Conservation (phyloP, 1,139 yeast genomes). For the Diutina ranongensis region DNA sequence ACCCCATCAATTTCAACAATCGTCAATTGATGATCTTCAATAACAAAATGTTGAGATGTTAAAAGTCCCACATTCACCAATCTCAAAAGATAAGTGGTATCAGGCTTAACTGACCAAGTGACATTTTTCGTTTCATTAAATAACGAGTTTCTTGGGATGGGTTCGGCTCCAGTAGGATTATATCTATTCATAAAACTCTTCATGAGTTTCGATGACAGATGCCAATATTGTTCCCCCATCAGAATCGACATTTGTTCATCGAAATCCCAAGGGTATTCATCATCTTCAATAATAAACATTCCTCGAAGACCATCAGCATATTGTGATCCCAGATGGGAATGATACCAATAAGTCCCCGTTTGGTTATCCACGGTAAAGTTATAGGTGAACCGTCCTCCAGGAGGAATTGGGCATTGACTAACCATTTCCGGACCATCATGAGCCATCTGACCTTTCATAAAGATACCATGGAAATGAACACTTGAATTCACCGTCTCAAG, state of each 20-base stretch:
- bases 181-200: slow-evolving; percentile 47
- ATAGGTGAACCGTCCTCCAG: slow-evolving; percentile 55
- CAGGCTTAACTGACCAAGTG: slow-evolving; percentile 64
- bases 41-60: slow-evolving; percentile 71
- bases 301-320: slow-evolving; percentile 92
- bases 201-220: slow-evolving; percentile 39
- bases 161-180: slow-evolving; percentile 97
- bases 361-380: slow-evolving; percentile 82
- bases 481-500: slow-evolving; percentile 45
- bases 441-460: slow-evolving; percentile 58
- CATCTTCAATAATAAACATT: slow-evolving; percentile 60
- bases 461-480: slow-evolving; percentile 84
- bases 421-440: slow-evolving; percentile 88
- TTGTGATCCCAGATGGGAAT: slow-evolving; percentile 76
- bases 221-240: slow-evolving; percentile 80
- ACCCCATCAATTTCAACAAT: slow-evolving; percentile 78
- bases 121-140: slow-evolving; percentile 66
- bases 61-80: slow-evolving; percentile 78
- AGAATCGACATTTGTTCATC: slow-evolving; percentile 68
- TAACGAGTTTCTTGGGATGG: slow-evolving; percentile 64
- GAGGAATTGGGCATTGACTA: slow-evolving; percentile 78
- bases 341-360: slow-evolving; percentile 90
- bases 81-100: slow-evolving; percentile 69
- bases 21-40: slow-evolving; percentile 75
- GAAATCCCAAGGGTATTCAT: slow-evolving; percentile 41